Evolutionary conservation across 768 basidiomycete genomes (phyloP), one percentile per base, ranked within the genome.

Genomic region (Trametes maxima): DNA sequence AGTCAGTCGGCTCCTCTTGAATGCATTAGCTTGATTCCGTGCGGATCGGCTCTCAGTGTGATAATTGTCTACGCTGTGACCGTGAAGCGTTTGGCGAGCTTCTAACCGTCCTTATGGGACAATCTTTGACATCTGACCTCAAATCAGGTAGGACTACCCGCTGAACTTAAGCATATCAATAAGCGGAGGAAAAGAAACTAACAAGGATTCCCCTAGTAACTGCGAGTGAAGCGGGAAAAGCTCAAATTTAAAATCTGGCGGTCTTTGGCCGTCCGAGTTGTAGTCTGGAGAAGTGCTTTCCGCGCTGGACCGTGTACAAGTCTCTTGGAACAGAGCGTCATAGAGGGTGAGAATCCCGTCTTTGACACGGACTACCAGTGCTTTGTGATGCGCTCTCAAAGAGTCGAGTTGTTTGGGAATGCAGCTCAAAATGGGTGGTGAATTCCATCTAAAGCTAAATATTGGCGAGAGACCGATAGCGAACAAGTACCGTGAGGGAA

Each of bases 121-220:
- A 75, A 72, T 71, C 62, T 35, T 59, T 60, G 50, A 63, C 63
- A 69, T 77, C 76, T 83, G 86, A 85, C 85, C 86, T 88, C 86
- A 86, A 83, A 87, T 87, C 85, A 85, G 84, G 85, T 82, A 85
- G 85, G 86, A 85, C 80, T 87, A 88, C 87, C 86, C 84, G 82
- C 86, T 86, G 85, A 87, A 88, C 85, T 88, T 88, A 87, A 88
- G 87, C 86, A 88, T 87, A 88, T 88, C 85, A 89, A 87, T 88
- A 87, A 89, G 87, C 83, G 83, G 86, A 88, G 87, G 87, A 88
- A 88, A 89, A 89, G 88, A 88, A 89, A 89, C 86, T 87, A 89
- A 89, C 87, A 83, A 87, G 87, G 87, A 88, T 88, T 89, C 85
- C 87, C 85, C 81, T 85, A 88, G 87, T 88, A 88, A 85, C 87